phyloP scores from a whole-genome alignment of 1,139 yeast species.

The Pichia sp. region DNA sequence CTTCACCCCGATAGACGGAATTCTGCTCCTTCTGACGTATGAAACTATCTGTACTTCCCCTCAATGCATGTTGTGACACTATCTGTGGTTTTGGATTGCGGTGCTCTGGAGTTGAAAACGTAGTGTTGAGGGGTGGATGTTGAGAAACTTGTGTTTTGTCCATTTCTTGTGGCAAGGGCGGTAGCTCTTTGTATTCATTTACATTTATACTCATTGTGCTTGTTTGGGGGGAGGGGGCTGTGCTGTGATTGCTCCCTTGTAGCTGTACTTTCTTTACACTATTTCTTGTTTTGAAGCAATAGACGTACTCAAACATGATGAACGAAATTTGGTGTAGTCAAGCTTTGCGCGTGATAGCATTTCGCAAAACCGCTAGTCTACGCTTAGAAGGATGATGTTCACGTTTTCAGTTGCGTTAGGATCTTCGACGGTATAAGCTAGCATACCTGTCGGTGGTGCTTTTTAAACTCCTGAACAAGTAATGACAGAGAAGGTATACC shows the following conservation, averaged over 20 bases:
- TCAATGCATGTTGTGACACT: neutral
- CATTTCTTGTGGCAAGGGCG: conserved; percentile 4
- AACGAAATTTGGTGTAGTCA: neutral
- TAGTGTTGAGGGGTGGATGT: neutral
- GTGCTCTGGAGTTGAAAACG: neutral
- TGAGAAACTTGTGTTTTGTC: neutral
- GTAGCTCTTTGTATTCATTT: conserved; percentile 3
- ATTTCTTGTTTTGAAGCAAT: neutral
- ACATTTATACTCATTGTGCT: neutral
- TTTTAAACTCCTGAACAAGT: neutral
- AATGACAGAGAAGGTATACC: conserved; percentile 3
- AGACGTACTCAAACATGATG: neutral
- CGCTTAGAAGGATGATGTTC: neutral
- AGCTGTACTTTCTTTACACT: neutral
- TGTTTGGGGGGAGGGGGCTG: neutral
- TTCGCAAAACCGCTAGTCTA: neutral
- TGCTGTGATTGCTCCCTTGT: too few relatives aligned
- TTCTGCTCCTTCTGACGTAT: neutral
- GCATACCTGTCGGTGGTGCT: neutral
- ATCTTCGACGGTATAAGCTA: neutral
- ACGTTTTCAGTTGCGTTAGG: neutral
- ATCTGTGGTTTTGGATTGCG: neutral
- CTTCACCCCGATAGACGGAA: neutral
- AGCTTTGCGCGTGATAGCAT: neutral
- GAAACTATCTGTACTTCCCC: conserved; percentile 1